Evolutionary conservation across 352 stramenopile genomes (phyloP).

Genomic region (Thalassiosira exigua): DNA sequence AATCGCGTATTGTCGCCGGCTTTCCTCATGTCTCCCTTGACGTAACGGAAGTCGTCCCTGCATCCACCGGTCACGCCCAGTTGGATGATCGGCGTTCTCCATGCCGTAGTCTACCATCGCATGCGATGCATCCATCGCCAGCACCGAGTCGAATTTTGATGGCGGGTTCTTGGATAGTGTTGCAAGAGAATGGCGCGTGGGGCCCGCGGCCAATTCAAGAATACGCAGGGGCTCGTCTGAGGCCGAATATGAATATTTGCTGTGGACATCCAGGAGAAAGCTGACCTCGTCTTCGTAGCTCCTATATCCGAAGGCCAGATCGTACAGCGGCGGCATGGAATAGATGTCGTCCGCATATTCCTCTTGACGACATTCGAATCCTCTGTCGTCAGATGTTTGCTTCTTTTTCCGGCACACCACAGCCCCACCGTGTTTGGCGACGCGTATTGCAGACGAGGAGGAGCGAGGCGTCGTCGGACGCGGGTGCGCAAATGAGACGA

Average conservation of each 20-base stretch:
- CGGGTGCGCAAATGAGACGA: no score
- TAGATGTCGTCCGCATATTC: slow-evolving; percentile 59
- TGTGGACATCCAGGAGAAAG: slow-evolving; percentile 74
- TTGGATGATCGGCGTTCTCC: slow-evolving; percentile 59
- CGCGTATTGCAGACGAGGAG: slow-evolving; percentile 9
- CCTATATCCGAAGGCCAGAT: slow-evolving; percentile 83
- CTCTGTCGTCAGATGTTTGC: background rate
- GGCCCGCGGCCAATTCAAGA: slow-evolving; percentile 77
- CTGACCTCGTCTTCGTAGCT: slow-evolving; percentile 80
- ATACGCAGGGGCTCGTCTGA: slow-evolving; percentile 32
- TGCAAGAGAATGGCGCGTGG: slow-evolving; percentile 72
- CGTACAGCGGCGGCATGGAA: slow-evolving; percentile 76
- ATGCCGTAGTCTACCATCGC: slow-evolving; percentile 76
- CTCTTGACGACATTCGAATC: background rate
- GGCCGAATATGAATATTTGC: slow-evolving; percentile 36
- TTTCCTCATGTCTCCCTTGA: slow-evolving; percentile 63
- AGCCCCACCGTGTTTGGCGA: slow-evolving; percentile 13
- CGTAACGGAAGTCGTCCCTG: slow-evolving; percentile 62
- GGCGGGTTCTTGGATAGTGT: slow-evolving; percentile 38
- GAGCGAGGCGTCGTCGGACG: no score
- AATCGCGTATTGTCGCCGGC: slow-evolving; percentile 11
- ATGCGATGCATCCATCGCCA: slow-evolving; percentile 68
- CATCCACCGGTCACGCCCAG: slow-evolving; percentile 42
- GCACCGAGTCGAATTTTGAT: slow-evolving; percentile 43
- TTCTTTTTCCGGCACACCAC: slow-evolving; percentile 32